Evolutionary conservation across 2,329 filamentous ascomycete genomes (phyloP), one percentile per base, ranked within the genome.

Genomic region (Fusarium tuaranense): DNA sequence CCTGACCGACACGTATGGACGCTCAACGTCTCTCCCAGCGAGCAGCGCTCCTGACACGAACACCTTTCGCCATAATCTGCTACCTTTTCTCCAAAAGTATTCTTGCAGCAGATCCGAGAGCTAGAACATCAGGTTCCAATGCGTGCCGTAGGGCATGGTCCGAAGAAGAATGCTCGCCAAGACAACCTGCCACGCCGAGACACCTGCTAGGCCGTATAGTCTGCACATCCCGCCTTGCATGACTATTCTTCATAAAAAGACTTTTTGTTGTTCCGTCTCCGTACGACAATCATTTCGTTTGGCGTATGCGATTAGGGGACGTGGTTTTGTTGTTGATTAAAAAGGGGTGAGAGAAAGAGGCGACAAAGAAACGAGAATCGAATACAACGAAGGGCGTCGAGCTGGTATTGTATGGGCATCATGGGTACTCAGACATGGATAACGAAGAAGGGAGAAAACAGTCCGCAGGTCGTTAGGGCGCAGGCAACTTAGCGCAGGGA

Each of bases 401-500:
- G 87, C 87, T 88, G 87, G 86, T 89, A 87, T 86, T 88, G 86
- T 87, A 87, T 86, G 83, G 85, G 85, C 86, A 88, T 90, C 88
- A 88, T 89, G 85, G 87, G 83, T 86, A 88, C 86, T 86, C 84
- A 86, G 86, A 85, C 86, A 86, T 87, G 84, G 86, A 85, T 88
- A 86, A 85, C 88, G 82, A 84, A 82, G 76, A 79, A 76, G 71
- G 76, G 72, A 73, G 76, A 71, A 72, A 70, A 71, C 70, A 68
- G 55, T 74, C 67, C 57, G 69, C 69, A 72, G 72, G 76, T 73
- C 74, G 71, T 74, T 46, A 79, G 61, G 63, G 63, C 30, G 67
- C 62, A 69, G 70, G 55, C 38, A 60, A 78, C 78, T 92, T 96
- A 97, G 86, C 97, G 95, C 84, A 99, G 94, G 77, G 97, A 99